These are phyloP conservation scores for Neocucurbitaria cava DNA, from an alignment of 2,329 filamentous ascomycete genomes.

Conservation along the genomic window DNA sequence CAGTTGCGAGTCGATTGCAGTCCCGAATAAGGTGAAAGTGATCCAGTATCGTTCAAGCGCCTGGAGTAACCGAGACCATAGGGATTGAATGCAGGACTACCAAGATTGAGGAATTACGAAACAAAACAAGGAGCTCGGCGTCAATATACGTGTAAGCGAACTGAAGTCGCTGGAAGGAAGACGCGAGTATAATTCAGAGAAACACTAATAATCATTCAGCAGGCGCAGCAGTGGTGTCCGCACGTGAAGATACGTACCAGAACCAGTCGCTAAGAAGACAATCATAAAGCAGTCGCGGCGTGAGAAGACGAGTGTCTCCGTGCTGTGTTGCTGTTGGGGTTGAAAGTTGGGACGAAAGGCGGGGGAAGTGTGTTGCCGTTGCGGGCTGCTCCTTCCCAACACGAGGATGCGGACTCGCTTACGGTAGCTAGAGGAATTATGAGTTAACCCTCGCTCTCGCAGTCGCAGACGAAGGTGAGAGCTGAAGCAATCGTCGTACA, in stretches of 20 bases:
- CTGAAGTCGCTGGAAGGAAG: neutral
- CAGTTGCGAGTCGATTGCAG: constrained; percentile 2
- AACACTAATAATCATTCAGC: constrained; percentile 1
- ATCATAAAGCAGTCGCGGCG: neutral
- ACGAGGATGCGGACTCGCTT: constrained; percentile 10
- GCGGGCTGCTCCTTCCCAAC: constrained; percentile 7
- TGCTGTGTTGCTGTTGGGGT: constrained; percentile 1
- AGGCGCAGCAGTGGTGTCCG: neutral
- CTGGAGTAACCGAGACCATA: constrained; percentile 7
- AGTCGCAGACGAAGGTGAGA: constrained; percentile 5
- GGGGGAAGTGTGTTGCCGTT: constrained; percentile 15
- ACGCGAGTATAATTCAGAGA: neutral
- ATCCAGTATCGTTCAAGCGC: neutral
- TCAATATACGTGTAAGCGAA: neutral
- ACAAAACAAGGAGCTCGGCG: neutral
- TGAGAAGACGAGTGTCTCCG: neutral
- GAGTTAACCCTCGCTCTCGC: constrained; percentile 4
- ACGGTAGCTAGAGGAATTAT: constrained; percentile 1
- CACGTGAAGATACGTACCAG: constrained; percentile 3
- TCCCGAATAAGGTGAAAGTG: constrained; percentile 3
- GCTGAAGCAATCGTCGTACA: neutral
- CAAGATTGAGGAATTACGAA: neutral
- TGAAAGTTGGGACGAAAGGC: constrained; percentile 16
- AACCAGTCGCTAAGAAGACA: neutral
- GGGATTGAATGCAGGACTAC: constrained; percentile 1